Evolutionary conservation across 495 filamentous ascomycete genomes (phyloP).

Genomic region (Hypoxylon fragiforme): DNA sequence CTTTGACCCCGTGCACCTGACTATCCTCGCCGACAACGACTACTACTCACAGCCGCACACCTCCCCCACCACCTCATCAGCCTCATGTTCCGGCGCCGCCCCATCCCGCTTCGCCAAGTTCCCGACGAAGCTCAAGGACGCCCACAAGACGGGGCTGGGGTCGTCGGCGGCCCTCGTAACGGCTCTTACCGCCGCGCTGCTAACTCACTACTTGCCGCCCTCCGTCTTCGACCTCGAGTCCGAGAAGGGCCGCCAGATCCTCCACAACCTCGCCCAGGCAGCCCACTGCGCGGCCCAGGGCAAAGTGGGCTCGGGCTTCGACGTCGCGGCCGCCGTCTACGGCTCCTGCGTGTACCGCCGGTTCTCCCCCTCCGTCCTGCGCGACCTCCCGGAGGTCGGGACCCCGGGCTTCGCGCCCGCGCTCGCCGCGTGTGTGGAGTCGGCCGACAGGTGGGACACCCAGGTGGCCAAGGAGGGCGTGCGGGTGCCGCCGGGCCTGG

Average conservation of each 20-base stretch:
- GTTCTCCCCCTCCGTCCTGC: slow-evolving; percentile 79
- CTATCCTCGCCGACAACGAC: slow-evolving; percentile 91
- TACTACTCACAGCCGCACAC: slow-evolving; percentile 82
- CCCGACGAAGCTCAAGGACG: slow-evolving; percentile 69
- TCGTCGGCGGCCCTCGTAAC: slow-evolving; percentile 95
- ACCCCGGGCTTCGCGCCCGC: slow-evolving; percentile 64
- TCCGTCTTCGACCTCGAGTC: slow-evolving; percentile 56
- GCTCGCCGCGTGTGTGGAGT: slow-evolving; percentile 67
- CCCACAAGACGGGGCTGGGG: slow-evolving; percentile 95
- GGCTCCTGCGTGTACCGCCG: slow-evolving; percentile 88
- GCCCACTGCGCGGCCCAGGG: slow-evolving; percentile 96
- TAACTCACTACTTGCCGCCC: slow-evolving; percentile 76
- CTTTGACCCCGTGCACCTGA: slow-evolving; percentile 71
- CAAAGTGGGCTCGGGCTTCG: slow-evolving; percentile 94
- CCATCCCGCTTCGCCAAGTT: slow-evolving; percentile 71
- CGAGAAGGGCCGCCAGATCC: slow-evolving; percentile 40
- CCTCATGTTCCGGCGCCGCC: background rate
- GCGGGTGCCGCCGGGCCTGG: slow-evolving; percentile 71
- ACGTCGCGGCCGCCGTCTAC: slow-evolving; percentile 91
- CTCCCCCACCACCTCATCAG: slow-evolving; percentile 9
- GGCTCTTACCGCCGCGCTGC: slow-evolving; percentile 78
- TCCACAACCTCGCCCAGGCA: slow-evolving; percentile 93
- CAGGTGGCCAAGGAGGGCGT: slow-evolving; percentile 68
- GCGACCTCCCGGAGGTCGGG: slow-evolving; percentile 64
- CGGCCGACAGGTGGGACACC: slow-evolving; percentile 68